phyloP scores from a whole-genome alignment of 805 yeast species.

The Starmerella bacillaris region DNA sequence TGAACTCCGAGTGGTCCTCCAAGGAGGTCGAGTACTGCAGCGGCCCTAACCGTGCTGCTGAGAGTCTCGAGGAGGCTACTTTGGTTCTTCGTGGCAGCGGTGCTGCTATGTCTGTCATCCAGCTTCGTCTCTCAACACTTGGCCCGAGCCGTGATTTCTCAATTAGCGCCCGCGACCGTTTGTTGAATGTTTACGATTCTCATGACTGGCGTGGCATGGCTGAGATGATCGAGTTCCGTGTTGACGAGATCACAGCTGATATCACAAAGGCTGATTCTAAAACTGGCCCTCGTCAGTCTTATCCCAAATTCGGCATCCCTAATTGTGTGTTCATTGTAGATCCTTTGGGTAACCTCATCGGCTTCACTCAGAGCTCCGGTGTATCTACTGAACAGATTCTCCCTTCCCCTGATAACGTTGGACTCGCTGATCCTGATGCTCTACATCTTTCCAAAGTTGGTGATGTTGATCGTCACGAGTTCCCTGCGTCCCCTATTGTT shows the following conservation, averaged over 20 bases:
- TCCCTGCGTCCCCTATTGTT: slow-evolving; percentile 11
- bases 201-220: slow-evolving; percentile 36
- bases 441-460: slow-evolving; percentile 5
- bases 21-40: slow-evolving; percentile 13
- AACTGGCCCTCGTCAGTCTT: slow-evolving; percentile 28
- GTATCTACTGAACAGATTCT: slow-evolving; percentile 7
- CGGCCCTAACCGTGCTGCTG: slow-evolving; percentile 14
- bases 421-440: slow-evolving; percentile 3
- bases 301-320: slow-evolving; percentile 60
- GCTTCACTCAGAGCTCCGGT: slow-evolving; percentile 36
- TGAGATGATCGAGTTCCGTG: slow-evolving; percentile 31
- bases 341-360: slow-evolving; percentile 68
- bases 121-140: slow-evolving; percentile 17
- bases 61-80: slow-evolving; percentile 20
- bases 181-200: slow-evolving; percentile 11
- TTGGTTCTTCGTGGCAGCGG: slow-evolving; percentile 16
- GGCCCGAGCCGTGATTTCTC: slow-evolving; percentile 17
- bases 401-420: slow-evolving; percentile 4
- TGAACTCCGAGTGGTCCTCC: slow-evolving; percentile 24
- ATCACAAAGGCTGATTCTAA: slow-evolving; percentile 22
- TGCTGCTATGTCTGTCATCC: slow-evolving; percentile 19
- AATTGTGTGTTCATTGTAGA: slow-evolving; percentile 60
- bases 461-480: slow-evolving; percentile 6
- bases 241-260: slow-evolving; percentile 24
- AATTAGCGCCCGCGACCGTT: slow-evolving; percentile 12